Evolutionary conservation across 345 rosid genomes (phyloP), one percentile per base, ranked within the genome.

Genomic region (Aegle marmelos): DNA sequence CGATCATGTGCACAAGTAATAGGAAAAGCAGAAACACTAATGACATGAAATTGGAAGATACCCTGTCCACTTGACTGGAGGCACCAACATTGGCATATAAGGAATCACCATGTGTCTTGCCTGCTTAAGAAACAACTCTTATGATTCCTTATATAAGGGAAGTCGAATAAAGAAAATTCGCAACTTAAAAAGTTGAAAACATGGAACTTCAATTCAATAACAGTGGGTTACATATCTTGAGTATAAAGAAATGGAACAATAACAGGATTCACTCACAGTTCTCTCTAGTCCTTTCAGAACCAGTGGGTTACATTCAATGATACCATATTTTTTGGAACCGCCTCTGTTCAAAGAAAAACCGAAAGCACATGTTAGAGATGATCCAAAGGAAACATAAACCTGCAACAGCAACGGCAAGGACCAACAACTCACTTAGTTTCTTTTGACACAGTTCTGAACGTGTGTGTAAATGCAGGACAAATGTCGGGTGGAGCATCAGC

Each of bases 41-140:
- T 63, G 62, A 78, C 50, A 75, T 48, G 56, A 70, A 68, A 72
- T 79, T 54, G 62, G 78, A 78, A 68, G 81, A 77, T 94, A 96
- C 99, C 98, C 90, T 45, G 91, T 89, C 99, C 99, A 96, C 77
- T 89, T 90, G 83, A 91, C 88, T 31, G 98, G 98, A 39, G 98
- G 99, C 75, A 96, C 90, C 93, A 96, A 81, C 99, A 96, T 96
- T 84, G 98, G 99, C 98, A 94, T 94, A 82, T 92, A 94, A 79
- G 98, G 98, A 77, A 96, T 90, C 83, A 96, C 97, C 90, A 94
- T 88, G 89, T 94, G 95, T 83, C 95, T 92, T 73, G 93, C 97
- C 99, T 96, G 92, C 77, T 48, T 58, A 82, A 81, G 53, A 83
- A 81, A 81, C 33, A 76, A 83, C 24, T 30, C n/a, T 62, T 45